Evolutionary conservation across 352 stramenopile species (phyloP), one percentile per base, ranked within the genome.

Genomic region (Globisporangium lucens): DNA sequence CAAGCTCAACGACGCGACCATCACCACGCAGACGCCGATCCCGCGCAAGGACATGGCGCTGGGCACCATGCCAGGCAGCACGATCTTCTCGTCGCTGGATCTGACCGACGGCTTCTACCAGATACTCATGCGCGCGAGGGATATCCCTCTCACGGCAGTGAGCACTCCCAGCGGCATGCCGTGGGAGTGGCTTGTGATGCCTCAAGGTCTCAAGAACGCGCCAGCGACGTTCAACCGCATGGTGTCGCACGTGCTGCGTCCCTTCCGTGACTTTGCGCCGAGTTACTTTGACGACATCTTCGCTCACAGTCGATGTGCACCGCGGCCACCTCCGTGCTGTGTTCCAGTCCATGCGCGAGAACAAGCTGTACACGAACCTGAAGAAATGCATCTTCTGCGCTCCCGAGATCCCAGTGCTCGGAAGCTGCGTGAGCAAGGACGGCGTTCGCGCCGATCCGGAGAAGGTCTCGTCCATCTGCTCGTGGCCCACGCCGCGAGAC

Each of bases 91-190:
- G 20, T 30, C 63, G 0, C 64, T 82, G 4, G 71, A 85, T 27
- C 30, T 80, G 35, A 63, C 15, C 0, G 68, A 76, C 13, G 76
- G 68, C 13, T 82, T 70, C 61, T 77, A 76, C 47, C 70, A 82
- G 38, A 65, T 75, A 6, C 56, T 77, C 2, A 81, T 77, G 67
- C 51, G 61, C 0, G 49, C 66, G 3, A 30, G 12, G 0, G 63
- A 73, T 17, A 66, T 82, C 1, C 47, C 63, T 0, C 33, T 73
- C 0, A 80, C 68, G 1, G 66, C 68, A 0, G 68, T 80, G 7
- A 67, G 65, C 51, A 75, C 74, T 0, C 64, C 70, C 0, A 71
- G 63, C 17, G 70, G 60, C 7, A 72, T 69, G 65, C 59, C 75
- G 9, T 79, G 41, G 43, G 70, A 77, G 47, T 80, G 58, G 52